Conservation (phyloP, 495 filamentous ascomycete species). For the Xanthoparmelia taractica region DNA sequence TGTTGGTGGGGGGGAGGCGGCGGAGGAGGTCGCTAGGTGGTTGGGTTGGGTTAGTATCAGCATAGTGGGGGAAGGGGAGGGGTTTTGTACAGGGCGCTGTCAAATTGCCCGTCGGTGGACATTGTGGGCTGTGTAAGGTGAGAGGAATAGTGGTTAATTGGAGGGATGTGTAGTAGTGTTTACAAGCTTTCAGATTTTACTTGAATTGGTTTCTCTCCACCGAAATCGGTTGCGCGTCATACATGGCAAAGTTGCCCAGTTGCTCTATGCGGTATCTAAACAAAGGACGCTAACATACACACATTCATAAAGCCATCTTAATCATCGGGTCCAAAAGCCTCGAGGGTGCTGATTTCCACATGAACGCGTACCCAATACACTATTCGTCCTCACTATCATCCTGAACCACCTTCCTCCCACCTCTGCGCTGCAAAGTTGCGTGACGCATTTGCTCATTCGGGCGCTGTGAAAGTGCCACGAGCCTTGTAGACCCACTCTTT, state of each 20-base stretch:
- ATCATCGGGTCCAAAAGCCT: not conserved
- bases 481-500: not conserved
- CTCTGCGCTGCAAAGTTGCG: constrained; percentile 13
- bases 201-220: not conserved
- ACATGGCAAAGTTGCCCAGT: not conserved
- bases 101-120: constrained; percentile 47
- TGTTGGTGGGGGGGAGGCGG: constrained; percentile 89
- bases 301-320: constrained; percentile 1
- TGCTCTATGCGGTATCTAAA: constrained; percentile 24
- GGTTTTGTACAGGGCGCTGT: constrained; percentile 55
- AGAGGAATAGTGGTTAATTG: not conserved
- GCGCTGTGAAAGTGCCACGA: not conserved
- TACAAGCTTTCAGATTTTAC: not conserved
- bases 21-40: constrained; percentile 84
- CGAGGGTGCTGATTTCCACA: not conserved
- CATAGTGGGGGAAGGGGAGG: not conserved
- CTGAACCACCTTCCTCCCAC: constrained; percentile 26
- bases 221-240: not conserved
- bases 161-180: not conserved
- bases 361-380: constrained; percentile 4
- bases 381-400: constrained; percentile 34
- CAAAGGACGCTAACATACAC: constrained; percentile 10
- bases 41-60: constrained; percentile 13
- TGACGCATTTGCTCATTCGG: not conserved
- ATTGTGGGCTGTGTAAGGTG: constrained; percentile 31